These are phyloP conservation scores for Hylodesmum podocarpum DNA, from an alignment of 306 rosid genomes.

Conservation along the genomic window DNA sequence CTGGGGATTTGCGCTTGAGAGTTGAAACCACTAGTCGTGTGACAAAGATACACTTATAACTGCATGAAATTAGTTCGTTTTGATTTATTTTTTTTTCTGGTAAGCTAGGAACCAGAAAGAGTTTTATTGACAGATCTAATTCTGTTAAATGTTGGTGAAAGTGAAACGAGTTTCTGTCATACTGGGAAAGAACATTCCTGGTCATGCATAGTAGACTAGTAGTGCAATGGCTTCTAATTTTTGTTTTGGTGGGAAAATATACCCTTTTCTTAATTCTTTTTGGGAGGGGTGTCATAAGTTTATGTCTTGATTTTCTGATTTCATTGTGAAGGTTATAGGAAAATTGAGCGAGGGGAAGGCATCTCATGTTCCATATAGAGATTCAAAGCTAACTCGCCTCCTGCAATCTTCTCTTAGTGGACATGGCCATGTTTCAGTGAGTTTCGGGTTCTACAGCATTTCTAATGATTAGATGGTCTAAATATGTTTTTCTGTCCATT, in stretches of 20 bases:
- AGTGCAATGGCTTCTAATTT: not conserved
- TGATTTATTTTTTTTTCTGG: not conserved
- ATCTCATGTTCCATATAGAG: slow-evolving; percentile 98
- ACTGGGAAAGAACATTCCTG: not conserved
- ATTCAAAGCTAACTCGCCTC: slow-evolving; percentile 99
- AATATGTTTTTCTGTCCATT: not conserved
- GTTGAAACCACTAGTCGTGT: not conserved
- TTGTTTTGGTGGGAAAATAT: not conserved
- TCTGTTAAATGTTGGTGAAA: slow-evolving; percentile 10
- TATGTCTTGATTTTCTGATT: slow-evolving; percentile 41
- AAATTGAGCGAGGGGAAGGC: slow-evolving; percentile 99
- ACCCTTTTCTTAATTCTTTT: not conserved
- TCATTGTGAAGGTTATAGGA: slow-evolving; percentile 87
- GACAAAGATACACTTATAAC: not conserved
- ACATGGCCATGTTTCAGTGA: slow-evolving; percentile 97
- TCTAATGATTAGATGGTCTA: slow-evolving; percentile 11
- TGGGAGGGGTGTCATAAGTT: not conserved
- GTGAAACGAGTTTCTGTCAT: not conserved
- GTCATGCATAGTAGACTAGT: not conserved
- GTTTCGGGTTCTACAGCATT: slow-evolving; percentile 43
- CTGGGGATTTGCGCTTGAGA: too few species aligned
- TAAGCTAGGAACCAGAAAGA: not conserved
- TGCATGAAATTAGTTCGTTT: slow-evolving; percentile 5
- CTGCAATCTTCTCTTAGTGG: slow-evolving; percentile 94
- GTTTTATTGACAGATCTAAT: not conserved